These are phyloP conservation scores for Luffa acutangula DNA, from an alignment of 306 rosid species.

Conservation along the genomic window DNA sequence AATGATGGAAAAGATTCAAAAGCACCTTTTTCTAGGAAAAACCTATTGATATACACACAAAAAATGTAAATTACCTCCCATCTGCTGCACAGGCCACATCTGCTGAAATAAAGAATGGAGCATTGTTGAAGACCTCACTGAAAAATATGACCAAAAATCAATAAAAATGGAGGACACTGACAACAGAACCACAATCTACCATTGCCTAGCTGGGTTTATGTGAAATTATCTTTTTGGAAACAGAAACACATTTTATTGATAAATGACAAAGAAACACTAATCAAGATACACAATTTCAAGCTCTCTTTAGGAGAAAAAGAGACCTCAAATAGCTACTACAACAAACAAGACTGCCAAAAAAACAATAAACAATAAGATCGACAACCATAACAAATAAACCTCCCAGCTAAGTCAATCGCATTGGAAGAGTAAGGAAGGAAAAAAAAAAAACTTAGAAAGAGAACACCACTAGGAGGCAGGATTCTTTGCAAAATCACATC, in stretches of 20 bases:
- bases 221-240: not conserved
- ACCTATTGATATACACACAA: not conserved
- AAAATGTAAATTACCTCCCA: constrained; percentile 27
- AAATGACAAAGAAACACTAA: not conserved
- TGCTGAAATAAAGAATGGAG: constrained; percentile 94
- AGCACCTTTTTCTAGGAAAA: not conserved
- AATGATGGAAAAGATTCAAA: not conserved
- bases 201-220: not conserved
- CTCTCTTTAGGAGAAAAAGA: not conserved
- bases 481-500: not conserved
- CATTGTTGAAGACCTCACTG: constrained; percentile 81
- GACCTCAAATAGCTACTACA: not conserved
- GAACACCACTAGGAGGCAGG: not conserved
- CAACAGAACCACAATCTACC: constrained; percentile 3
- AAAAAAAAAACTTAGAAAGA: not conserved
- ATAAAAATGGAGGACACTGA: constrained; percentile 14
- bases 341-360: not conserved
- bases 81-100: constrained; percentile 69
- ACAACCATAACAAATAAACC: not conserved
- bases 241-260: not conserved
- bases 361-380: not conserved
- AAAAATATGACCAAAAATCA: constrained; percentile 19
- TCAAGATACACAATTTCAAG: not conserved
- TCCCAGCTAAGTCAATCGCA: not conserved
- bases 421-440: not conserved